phyloP scores from a whole-genome alignment of 169 alveolate genomes.

The Eimeria acervulina region DNA sequence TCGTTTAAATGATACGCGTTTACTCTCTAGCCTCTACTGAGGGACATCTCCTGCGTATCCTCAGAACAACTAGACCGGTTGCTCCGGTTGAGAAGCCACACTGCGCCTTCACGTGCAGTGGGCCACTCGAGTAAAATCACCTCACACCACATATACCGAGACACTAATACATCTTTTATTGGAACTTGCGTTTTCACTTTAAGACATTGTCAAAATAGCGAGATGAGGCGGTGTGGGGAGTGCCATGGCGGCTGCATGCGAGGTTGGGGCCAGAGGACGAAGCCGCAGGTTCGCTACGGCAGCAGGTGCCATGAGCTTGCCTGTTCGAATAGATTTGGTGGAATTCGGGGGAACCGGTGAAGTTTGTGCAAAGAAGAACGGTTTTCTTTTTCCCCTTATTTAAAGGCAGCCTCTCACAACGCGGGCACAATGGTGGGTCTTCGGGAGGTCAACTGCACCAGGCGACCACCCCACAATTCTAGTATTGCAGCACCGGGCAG shows the following conservation, averaged over 20 bases:
- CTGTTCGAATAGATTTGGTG: not conserved
- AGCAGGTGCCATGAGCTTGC: slow-evolving; percentile 5
- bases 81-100: too few relatives aligned
- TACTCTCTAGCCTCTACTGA: not conserved
- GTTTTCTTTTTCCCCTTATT: slow-evolving; percentile 43
- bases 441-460: not conserved
- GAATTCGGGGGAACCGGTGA: not conserved
- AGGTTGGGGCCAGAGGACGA: slow-evolving; percentile 73
- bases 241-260: slow-evolving; percentile 63
- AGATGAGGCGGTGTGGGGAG: slow-evolving; percentile 39
- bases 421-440: slow-evolving; percentile 74
- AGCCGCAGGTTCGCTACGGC: slow-evolving; percentile 63
- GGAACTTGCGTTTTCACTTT: not conserved
- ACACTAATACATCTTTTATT: not conserved
- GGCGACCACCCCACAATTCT: slow-evolving; percentile 58
- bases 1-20: not conserved
- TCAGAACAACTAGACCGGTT: not conserved
- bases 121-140: not conserved
- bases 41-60: not conserved
- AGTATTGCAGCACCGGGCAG: not conserved
- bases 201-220: not conserved
- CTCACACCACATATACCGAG: not conserved
- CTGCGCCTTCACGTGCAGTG: too few relatives aligned
- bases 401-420: slow-evolving; percentile 63
- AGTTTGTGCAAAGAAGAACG: slow-evolving; percentile 39